Base-by-base conservation (phyloP, 2,329 filamentous ascomycete genomes). In the Pseudogymnoascus sp. region DNA sequence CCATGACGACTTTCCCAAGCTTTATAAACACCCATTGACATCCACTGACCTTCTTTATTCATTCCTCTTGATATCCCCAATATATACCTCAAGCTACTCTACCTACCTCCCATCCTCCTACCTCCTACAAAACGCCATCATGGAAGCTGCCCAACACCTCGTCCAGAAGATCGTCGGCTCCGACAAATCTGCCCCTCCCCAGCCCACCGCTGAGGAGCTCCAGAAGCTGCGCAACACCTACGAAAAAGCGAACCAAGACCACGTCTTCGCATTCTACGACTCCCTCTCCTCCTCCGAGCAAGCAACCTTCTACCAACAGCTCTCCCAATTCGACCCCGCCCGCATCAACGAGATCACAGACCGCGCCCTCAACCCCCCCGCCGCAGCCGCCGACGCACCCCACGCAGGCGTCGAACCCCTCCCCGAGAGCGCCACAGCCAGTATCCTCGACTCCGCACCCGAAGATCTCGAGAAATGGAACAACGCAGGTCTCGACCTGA, bases 261-360 rank as follows among this genome's bases (percentile, higher is more conserved):
- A 96, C 67, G 89, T 95, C 66, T 91, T 95, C 72, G 81, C 87
- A 63, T 97, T 92, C 77, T 96, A 90, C 80, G 91, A 97, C 72
- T 83, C 87, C 65, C 87, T 99, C 66, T 80, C 81, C 65, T 77
- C 81, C 15, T 76, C 81, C 60, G 91, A 97, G 67, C 91, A 96
- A 79, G 86, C 86, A 48, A 75, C 81, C 7, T 84, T 99, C 63
- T 96, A 86, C 80, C 79, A 88, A 71, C 94, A 97, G 77, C 84
- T 97, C 64, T 83, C 84, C 66, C 81, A 80, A 71, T 91, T 97
- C 78, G 86, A 97, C 74, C 92, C 93, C 62, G 81, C 83, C 63
- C 84, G 90, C 78, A 93, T 97, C 83, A 96, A 94, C 79, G 84
- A 88, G 69, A 88, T 97, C 75, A 88, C 90, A 71, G 79, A 93